phyloP scores from a whole-genome alignment of 306 rosid species.

The Ziziphus jujuba region DNA sequence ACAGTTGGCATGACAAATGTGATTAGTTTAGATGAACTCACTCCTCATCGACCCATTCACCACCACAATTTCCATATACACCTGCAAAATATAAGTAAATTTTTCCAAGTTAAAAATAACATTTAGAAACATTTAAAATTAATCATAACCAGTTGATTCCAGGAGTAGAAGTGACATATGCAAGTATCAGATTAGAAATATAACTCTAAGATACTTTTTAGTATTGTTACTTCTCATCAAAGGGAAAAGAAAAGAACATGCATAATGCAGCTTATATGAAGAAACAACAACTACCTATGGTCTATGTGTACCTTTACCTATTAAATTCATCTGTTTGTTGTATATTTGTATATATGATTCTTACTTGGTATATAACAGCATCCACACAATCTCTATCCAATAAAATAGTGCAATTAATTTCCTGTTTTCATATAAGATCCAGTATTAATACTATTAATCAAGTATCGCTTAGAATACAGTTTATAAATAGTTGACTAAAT shows the following conservation, averaged over 20 bases:
- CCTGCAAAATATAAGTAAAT: slow-evolving; percentile 50
- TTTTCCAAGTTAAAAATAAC: slow-evolving; percentile 8
- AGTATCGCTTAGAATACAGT: neutral
- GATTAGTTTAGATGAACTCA: slow-evolving; percentile 34
- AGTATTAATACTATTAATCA: neutral
- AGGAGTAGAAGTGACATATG: neutral
- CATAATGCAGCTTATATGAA: neutral
- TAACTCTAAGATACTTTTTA: neutral
- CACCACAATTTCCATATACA: slow-evolving; percentile 72
- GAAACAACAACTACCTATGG: neutral
- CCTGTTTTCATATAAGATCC: neutral
- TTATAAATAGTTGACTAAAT: neutral
- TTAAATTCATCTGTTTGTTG: no score
- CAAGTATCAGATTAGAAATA: neutral
- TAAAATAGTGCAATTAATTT: neutral
- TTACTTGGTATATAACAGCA: no score
- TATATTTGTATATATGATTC: no score
- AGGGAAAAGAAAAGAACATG: neutral
- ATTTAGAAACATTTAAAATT: neutral
- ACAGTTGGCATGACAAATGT: slow-evolving; percentile 25
- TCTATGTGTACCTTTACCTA: no score
- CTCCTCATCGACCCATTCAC: slow-evolving; percentile 85
- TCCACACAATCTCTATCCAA: no score
- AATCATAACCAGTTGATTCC: neutral
- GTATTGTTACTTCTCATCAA: neutral